A percentile compares a stretch with the other conserved stretches of the same genome.
Conservation (phyloP, 1,139 yeast species). For the Saccharomycopsis hybrid region DNA sequence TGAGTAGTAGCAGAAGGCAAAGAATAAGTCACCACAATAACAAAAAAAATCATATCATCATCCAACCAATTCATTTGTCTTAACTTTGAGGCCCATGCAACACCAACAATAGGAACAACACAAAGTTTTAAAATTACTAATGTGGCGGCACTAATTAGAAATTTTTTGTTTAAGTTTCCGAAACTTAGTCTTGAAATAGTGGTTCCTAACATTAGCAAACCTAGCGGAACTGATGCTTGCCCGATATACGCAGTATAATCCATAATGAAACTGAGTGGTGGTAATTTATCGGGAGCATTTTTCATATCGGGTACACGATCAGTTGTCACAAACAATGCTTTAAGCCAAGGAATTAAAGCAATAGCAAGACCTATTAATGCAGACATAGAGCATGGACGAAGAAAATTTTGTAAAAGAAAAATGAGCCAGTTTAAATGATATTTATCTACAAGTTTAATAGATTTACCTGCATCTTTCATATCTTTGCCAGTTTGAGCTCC, state of each 20-base stretch:
- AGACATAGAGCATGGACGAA: conserved; percentile 64
- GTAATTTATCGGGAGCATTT: conserved; percentile 76
- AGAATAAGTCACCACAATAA: conserved; percentile 60
- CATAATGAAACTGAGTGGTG: conserved; percentile 78
- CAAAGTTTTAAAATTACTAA: conserved; percentile 43
- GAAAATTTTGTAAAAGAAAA: conserved; percentile 49
- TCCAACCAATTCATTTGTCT: conserved; percentile 45
- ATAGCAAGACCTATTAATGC: conserved; percentile 55
- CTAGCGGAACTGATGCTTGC: conserved; percentile 83
- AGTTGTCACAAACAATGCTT: conserved; percentile 61
- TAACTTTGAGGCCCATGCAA: conserved; percentile 47
- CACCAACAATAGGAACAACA: conserved; percentile 56
- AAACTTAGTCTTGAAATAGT: conserved; percentile 71
- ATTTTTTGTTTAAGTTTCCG: conserved; percentile 53
- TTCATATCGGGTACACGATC: conserved; percentile 31
- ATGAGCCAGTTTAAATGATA: conserved; percentile 31
- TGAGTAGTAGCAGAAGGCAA: conserved; percentile 70
- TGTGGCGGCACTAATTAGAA: conserved; percentile 55
- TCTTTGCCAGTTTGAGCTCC: conserved; percentile 24
- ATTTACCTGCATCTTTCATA: conserved; percentile 26
- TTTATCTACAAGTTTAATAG: conserved; percentile 28
- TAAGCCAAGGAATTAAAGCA: conserved; percentile 82
- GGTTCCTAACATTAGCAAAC: conserved; percentile 75
- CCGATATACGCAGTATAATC: conserved; percentile 77
- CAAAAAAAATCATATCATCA: conserved; percentile 58